Percentiles rank a stretch among this genome's conserved stretches.
These are phyloP conservation scores for Sonneratia alba DNA, from an alignment of 345 rosid species.

Conservation along the genomic window DNA sequence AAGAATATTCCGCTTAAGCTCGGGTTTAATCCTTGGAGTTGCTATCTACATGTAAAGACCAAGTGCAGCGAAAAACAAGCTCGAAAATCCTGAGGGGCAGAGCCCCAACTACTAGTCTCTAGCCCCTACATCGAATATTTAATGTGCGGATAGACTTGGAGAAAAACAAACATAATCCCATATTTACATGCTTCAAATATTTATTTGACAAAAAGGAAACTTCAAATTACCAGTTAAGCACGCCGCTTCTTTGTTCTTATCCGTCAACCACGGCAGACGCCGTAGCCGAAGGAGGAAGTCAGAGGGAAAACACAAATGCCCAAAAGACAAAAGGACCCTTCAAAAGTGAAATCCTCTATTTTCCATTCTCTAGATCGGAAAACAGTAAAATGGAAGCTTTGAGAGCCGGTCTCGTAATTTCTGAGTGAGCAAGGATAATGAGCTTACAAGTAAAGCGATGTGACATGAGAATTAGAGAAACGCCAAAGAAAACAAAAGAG, in stretches of 20 bases:
- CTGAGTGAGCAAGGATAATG: neutral
- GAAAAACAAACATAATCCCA: neutral
- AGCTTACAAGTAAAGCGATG: neutral
- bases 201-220: neutral
- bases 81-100: neutral
- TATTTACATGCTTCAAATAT: neutral
- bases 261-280: neutral
- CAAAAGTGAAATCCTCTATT: neutral
- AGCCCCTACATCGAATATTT: neutral
- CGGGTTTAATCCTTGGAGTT: neutral
- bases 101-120: neutral
- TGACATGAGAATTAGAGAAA: conserved; percentile 11
- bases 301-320: neutral
- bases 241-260: too few species aligned
- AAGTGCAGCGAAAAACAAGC: neutral
- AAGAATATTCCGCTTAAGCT: conserved; percentile 2
- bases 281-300: neutral
- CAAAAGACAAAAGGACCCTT: conserved; percentile 1
- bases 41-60: neutral
- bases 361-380: neutral
- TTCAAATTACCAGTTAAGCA: neutral
- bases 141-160: neutral
- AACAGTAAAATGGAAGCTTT: neutral
- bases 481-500: neutral
- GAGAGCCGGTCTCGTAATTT: neutral